Evolutionary conservation across 1,284 basidiomycete genomes (phyloP).

Genomic region (Boletellus deceptivus): DNA sequence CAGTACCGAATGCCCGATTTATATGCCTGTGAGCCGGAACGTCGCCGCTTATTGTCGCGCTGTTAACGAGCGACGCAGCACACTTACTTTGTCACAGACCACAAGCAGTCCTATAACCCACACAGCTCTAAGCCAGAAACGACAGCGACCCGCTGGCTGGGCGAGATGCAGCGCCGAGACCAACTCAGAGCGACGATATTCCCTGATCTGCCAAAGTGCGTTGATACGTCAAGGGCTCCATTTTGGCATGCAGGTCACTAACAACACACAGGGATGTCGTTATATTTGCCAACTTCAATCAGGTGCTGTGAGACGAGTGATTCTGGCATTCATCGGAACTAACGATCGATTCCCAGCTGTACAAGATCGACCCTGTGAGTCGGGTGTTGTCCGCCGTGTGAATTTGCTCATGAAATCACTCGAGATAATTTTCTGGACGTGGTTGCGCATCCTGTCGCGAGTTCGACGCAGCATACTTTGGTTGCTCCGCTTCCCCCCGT

Average conservation of each 20-base stretch:
- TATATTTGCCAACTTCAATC: constrained; percentile 66
- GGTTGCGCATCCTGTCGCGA: constrained; percentile 52
- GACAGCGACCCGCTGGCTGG: constrained; percentile 41
- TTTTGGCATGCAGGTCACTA: background rate
- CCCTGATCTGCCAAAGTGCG: constrained; percentile 47
- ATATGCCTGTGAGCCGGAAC: constrained; percentile 44
- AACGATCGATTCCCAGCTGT: constrained; percentile 37
- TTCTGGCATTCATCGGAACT: constrained; percentile 12
- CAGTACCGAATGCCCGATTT: constrained; percentile 48
- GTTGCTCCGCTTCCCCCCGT: constrained; percentile 58
- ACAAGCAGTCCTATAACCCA: constrained; percentile 46
- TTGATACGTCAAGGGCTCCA: background rate
- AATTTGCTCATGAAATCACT: constrained; percentile 5
- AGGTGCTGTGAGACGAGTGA: constrained; percentile 37
- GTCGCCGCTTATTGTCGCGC: background rate
- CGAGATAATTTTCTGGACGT: constrained; percentile 50
- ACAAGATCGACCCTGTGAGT: constrained; percentile 54
- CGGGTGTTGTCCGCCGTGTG: background rate
- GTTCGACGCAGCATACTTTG: constrained; percentile 58
- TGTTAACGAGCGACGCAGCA: constrained; percentile 33
- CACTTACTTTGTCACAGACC: constrained; percentile 63
- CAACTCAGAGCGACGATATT: constrained; percentile 46
- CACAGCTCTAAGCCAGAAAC: constrained; percentile 15
- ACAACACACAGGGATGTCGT: constrained; percentile 39
- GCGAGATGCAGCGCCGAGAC: constrained; percentile 46